These are phyloP conservation scores for Paraconiothyrium sp. DNA, from an alignment of 2,329 filamentous ascomycete genomes.

Conservation along the genomic window DNA sequence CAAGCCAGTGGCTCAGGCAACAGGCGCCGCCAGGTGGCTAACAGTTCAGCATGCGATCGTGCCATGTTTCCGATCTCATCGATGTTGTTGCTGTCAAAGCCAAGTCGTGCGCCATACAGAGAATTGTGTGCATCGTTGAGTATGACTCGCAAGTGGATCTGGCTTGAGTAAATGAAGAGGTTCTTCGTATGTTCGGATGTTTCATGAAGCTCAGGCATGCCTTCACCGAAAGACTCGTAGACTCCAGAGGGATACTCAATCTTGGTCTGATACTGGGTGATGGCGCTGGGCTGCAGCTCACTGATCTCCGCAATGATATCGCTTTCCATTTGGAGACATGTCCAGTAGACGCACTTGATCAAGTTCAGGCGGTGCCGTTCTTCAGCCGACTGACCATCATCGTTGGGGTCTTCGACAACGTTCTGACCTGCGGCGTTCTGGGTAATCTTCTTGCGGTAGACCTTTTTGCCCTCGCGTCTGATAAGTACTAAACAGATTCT, in stretches of 20 bases:
- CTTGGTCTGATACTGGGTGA: slow-evolving; percentile 65
- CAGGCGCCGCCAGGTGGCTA: slow-evolving; percentile 64
- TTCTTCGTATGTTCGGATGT: slow-evolving; percentile 50
- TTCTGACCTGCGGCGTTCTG: slow-evolving; percentile 29
- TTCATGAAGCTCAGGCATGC: slow-evolving; percentile 25
- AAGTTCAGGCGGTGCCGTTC: slow-evolving; percentile 50
- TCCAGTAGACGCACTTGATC: slow-evolving; percentile 81
- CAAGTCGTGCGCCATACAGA: slow-evolving; percentile 56
- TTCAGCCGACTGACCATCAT: slow-evolving; percentile 27
- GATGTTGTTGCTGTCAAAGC: slow-evolving; percentile 45
- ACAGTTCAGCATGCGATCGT: slow-evolving; percentile 51
- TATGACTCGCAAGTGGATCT: slow-evolving; percentile 67
- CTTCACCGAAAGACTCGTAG: slow-evolving; percentile 47
- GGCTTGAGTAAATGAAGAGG: slow-evolving; percentile 68
- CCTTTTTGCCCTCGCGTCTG: slow-evolving; percentile 34
- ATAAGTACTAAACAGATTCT: slow-evolving; percentile 75
- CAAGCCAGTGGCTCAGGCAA: slow-evolving; percentile 66
- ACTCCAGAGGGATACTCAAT: slow-evolving; percentile 74
- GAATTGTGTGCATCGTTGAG: slow-evolving; percentile 66
- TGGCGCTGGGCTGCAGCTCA: slow-evolving; percentile 66
- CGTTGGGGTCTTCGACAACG: slow-evolving; percentile 29
- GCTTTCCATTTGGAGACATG: slow-evolving; percentile 91
- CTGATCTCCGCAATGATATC: slow-evolving; percentile 91
- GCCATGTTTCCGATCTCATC: slow-evolving; percentile 41
- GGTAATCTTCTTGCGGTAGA: slow-evolving; percentile 30